phyloP scores from a whole-genome alignment of 805 yeast genomes.

The Ogataea naganishii region DNA sequence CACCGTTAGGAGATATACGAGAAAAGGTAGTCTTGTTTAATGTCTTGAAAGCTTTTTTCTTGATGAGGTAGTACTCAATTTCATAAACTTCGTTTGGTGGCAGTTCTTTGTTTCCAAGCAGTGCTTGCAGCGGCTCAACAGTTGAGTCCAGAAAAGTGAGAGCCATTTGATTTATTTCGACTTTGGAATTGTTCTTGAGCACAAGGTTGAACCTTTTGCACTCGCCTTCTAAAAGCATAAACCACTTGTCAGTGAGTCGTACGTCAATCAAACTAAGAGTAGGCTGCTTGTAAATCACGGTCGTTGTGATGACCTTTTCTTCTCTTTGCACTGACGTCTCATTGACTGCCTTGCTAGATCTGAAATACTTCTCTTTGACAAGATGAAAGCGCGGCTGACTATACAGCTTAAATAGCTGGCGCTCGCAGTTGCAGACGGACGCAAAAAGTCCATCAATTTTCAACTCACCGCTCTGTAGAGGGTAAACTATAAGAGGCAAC shows the following conservation, averaged over 20 bases:
- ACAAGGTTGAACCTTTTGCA: slow-evolving; percentile 37
- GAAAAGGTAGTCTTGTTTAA: slow-evolving; percentile 36
- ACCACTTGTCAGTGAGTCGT: slow-evolving; percentile 53
- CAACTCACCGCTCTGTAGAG: slow-evolving; percentile 40
- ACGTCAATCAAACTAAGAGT: slow-evolving; percentile 40
- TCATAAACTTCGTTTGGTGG: slow-evolving; percentile 64
- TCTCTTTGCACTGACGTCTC: background rate
- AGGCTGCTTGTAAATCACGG: slow-evolving; percentile 42
- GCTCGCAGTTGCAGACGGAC: slow-evolving; percentile 39
- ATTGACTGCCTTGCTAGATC: slow-evolving; percentile 3
- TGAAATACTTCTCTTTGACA: slow-evolving; percentile 5
- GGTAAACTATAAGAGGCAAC: slow-evolving; percentile 37
- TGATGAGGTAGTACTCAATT: slow-evolving; percentile 57
- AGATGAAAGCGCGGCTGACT: slow-evolving; percentile 14
- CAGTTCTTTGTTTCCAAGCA: slow-evolving; percentile 34
- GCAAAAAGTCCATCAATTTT: slow-evolving; percentile 43
- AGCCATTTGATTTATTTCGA: slow-evolving; percentile 45
- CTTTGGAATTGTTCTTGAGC: slow-evolving; percentile 50
- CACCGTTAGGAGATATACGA: slow-evolving; percentile 28
- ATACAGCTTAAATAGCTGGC: slow-evolving; percentile 35
- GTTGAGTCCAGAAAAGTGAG: slow-evolving; percentile 70
- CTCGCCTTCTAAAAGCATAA: slow-evolving; percentile 79
- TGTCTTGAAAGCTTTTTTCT: slow-evolving; percentile 48
- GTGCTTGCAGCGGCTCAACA: slow-evolving; percentile 50
- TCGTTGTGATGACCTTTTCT: slow-evolving; percentile 22